A percentile compares a stretch with the other conserved stretches of the same genome.
Conservation (phyloP, 2,329 filamentous ascomycete species). For the Curvularia verruculosa region DNA sequence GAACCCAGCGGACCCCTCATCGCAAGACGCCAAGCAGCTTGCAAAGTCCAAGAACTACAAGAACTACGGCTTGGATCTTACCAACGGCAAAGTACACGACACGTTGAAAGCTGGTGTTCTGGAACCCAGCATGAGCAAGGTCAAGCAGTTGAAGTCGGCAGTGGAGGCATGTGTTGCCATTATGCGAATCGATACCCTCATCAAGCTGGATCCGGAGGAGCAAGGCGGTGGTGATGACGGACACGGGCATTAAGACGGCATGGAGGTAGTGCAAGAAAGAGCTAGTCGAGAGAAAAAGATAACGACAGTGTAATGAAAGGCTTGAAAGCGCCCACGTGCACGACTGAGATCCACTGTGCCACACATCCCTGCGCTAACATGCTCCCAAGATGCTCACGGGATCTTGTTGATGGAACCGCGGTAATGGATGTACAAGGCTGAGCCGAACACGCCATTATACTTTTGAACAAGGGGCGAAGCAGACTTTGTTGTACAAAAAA, state of each 20-base stretch:
- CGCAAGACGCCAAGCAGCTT: constrained; percentile 83
- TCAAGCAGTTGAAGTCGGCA: constrained; percentile 96
- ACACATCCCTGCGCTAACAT: neutral
- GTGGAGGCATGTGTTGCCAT: constrained; percentile 99
- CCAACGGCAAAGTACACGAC: constrained; percentile 88
- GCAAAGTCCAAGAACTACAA: constrained; percentile 97
- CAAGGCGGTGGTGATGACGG: constrained; percentile 77
- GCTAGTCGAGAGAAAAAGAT: constrained; percentile 20
- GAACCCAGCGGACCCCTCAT: constrained; percentile 66
- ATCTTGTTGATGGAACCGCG: neutral
- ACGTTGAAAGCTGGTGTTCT: constrained; percentile 93
- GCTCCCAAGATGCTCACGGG: neutral
- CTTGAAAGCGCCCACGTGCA: constrained; percentile 14
- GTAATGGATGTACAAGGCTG: constrained; percentile 1
- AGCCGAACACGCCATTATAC: neutral
- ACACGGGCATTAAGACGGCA: constrained; percentile 71
- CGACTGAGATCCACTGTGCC: constrained; percentile 3
- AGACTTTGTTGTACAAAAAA: neutral
- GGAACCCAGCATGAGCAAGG: constrained; percentile 97
- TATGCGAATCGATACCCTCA: constrained; percentile 98
- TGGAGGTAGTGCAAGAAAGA: neutral
- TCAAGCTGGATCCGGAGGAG: constrained; percentile 94
- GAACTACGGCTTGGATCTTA: constrained; percentile 95
- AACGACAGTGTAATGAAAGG: constrained; percentile 21
- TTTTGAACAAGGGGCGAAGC: constrained; percentile 2